These are phyloP conservation scores for Metschnikowia dekortorum DNA, from an alignment of 805 yeast species.

Conservation along the genomic window DNA sequence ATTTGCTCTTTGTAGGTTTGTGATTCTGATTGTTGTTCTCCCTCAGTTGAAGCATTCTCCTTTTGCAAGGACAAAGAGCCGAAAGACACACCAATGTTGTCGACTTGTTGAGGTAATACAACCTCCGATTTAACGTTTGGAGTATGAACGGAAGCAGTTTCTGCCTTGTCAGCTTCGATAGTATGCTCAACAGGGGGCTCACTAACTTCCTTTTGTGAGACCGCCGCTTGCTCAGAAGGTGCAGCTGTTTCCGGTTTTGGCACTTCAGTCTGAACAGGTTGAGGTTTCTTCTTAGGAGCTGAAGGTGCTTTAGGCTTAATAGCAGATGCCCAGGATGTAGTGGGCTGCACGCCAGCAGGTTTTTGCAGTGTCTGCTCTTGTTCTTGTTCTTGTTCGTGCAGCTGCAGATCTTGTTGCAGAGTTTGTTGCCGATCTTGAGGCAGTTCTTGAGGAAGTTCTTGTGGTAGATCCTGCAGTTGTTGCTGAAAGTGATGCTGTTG, in stretches of 20 bases:
- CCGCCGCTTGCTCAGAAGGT: slow-evolving; percentile 16
- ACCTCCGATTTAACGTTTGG: slow-evolving; percentile 32
- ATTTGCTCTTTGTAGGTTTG: slow-evolving; percentile 4
- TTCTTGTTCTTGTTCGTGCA: slow-evolving; percentile 32
- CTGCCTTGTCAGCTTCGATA: slow-evolving; percentile 9
- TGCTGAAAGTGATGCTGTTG: slow-evolving; percentile 50
- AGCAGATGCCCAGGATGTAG: slow-evolving; percentile 64
- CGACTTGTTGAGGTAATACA: slow-evolving; percentile 50
- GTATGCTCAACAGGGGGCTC: slow-evolving; percentile 12
- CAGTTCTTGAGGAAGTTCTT: slow-evolving; percentile 48
- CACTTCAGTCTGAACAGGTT: slow-evolving; percentile 23
- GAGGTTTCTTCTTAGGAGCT: slow-evolving; percentile 20
- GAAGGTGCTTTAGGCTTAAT: slow-evolving; percentile 48
- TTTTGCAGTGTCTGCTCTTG: slow-evolving; percentile 15
- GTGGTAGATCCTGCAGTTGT: background rate
- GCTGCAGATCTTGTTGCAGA: slow-evolving; percentile 45
- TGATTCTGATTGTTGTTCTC: slow-evolving; percentile 14
- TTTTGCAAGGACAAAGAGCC: slow-evolving; percentile 55
- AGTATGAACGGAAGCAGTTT: slow-evolving; percentile 46
- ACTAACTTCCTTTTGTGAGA: slow-evolving; percentile 1
- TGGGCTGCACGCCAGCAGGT: slow-evolving; percentile 9
- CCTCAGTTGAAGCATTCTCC: slow-evolving; percentile 13
- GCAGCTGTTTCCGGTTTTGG: slow-evolving; percentile 13
- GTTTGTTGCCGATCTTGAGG: slow-evolving; percentile 20
- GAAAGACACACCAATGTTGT: slow-evolving; percentile 56